These are phyloP conservation scores for Arabis alpina DNA, from an alignment of 345 rosid species.

Conservation along the genomic window DNA sequence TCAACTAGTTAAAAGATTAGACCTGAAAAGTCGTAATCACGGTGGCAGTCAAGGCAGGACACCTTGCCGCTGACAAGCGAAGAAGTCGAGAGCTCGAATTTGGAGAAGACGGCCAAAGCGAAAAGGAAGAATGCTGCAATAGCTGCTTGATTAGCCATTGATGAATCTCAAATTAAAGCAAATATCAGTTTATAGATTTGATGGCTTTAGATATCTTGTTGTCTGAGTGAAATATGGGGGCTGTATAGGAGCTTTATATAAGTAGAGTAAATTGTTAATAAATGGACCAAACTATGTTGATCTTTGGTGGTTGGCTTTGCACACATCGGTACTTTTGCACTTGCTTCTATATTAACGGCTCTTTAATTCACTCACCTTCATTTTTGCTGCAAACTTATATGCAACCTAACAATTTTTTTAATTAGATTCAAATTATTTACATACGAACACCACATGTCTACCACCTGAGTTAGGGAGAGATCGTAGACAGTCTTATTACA, in stretches of 20 bases:
- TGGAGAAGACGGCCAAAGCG: slow-evolving; percentile 32
- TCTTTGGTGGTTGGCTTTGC: slow-evolving; percentile 37
- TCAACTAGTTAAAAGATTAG: slow-evolving; percentile 13
- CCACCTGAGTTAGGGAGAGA: not conserved
- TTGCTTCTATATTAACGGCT: slow-evolving; percentile 37
- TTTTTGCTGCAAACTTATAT: slow-evolving; percentile 18
- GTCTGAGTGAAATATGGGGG: slow-evolving; percentile 20
- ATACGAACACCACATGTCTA: slow-evolving; percentile 3
- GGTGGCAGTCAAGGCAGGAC: slow-evolving; percentile 43
- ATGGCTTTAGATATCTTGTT: slow-evolving; percentile 22
- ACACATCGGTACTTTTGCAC: slow-evolving; percentile 6
- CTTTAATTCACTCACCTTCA: slow-evolving; percentile 31
- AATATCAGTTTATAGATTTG: slow-evolving; percentile 12
- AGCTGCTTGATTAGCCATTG: slow-evolving; percentile 34
- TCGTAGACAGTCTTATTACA: not conserved
- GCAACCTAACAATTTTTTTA: slow-evolving; percentile 4
- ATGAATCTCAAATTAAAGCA: slow-evolving; percentile 3
- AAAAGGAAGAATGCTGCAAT: slow-evolving; percentile 31
- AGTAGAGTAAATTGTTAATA: not conserved
- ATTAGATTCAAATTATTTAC: not conserved
- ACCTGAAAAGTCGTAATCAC: slow-evolving; percentile 43
- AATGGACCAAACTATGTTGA: slow-evolving; percentile 20
- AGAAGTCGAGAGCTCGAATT: slow-evolving; percentile 30
- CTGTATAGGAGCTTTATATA: slow-evolving; percentile 27
- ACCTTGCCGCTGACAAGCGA: slow-evolving; percentile 34